A percentile compares a stretch with the other conserved stretches of the same genome.
Conservation (phyloP, 2,329 filamentous ascomycete species). For the Clonostachys sp. region DNA sequence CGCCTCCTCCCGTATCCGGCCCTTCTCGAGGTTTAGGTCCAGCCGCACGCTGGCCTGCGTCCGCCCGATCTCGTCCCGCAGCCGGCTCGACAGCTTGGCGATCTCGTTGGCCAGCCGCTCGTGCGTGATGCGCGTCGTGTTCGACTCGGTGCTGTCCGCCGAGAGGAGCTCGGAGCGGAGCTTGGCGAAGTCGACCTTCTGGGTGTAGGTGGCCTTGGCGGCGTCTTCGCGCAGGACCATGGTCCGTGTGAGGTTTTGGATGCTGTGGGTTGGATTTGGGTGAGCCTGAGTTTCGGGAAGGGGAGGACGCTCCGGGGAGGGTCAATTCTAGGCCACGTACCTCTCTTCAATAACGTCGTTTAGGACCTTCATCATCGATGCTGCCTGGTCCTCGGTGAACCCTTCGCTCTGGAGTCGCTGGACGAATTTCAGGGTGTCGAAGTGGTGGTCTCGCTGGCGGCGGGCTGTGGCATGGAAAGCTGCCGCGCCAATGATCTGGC, state of each 20-base stretch:
- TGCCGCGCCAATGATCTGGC: slow-evolving; percentile 19
- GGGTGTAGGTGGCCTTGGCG: slow-evolving; percentile 71
- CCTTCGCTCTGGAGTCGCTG: slow-evolving; percentile 85
- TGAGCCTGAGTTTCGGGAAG: not conserved
- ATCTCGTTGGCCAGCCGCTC: slow-evolving; percentile 93
- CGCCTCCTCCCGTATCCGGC: slow-evolving; percentile 90
- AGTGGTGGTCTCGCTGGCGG: slow-evolving; percentile 78
- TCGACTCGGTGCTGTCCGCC: slow-evolving; percentile 85
- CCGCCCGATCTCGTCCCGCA: slow-evolving; percentile 89
- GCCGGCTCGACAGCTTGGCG: slow-evolving; percentile 82
- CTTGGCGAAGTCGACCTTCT: slow-evolving; percentile 98
- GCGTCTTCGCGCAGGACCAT: slow-evolving; percentile 97
- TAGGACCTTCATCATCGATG: slow-evolving; percentile 97
- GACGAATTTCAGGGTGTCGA: slow-evolving; percentile 97
- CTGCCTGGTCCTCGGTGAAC: slow-evolving; percentile 91
- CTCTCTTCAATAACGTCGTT: slow-evolving; percentile 97
- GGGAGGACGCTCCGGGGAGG: not conserved
- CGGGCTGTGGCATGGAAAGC: slow-evolving; percentile 71
- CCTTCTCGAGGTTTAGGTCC: slow-evolving; percentile 95
- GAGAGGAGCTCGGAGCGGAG: slow-evolving; percentile 90
- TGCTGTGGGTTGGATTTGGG: slow-evolving; percentile 41
- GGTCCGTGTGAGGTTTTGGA: slow-evolving; percentile 93
- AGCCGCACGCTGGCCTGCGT: slow-evolving; percentile 90
- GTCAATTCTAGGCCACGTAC: slow-evolving; percentile 27
- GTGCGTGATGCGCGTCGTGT: slow-evolving; percentile 82